phyloP scores from a whole-genome alignment of 768 basidiomycete species.

The Suillus subalutaceus region DNA sequence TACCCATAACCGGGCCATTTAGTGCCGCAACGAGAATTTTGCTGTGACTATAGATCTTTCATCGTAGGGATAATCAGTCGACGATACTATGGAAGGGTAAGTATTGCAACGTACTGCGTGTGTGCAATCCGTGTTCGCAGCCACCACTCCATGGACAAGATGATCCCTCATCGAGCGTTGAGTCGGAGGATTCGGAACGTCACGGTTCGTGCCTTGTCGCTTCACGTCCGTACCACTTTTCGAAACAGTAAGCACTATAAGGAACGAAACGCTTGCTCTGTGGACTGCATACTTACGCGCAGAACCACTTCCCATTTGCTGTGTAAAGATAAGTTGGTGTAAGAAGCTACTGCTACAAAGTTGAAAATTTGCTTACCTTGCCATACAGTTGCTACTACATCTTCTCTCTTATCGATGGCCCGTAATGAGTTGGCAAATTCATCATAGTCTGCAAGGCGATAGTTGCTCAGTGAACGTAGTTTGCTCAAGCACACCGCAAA shows the following conservation, averaged over 20 bases:
- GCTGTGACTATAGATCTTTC: slow-evolving; percentile 65
- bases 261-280: not conserved
- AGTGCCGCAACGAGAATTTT: slow-evolving; percentile 73
- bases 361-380: slow-evolving; percentile 47
- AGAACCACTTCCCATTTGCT: slow-evolving; percentile 76
- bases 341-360: not conserved
- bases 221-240: slow-evolving; percentile 64
- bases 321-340: not conserved
- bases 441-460: slow-evolving; percentile 53
- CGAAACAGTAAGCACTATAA: slow-evolving; percentile 5
- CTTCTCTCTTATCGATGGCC: slow-evolving; percentile 58
- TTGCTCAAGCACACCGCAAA: slow-evolving; percentile 26
- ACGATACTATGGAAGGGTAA: not conserved
- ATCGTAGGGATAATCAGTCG: not conserved
- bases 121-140: slow-evolving; percentile 60
- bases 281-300: slow-evolving; percentile 52
- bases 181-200: slow-evolving; percentile 18
- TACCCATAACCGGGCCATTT: slow-evolving; percentile 79
- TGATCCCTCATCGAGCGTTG: slow-evolving; percentile 41
- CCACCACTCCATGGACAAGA: slow-evolving; percentile 48
- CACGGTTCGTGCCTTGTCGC: slow-evolving; percentile 16
- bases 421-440: slow-evolving; percentile 59
- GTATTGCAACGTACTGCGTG: slow-evolving; percentile 52
- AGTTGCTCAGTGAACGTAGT: not conserved
- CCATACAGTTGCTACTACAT: slow-evolving; percentile 68